These are phyloP conservation scores for Vanrija sp. DNA, from an alignment of 1,284 basidiomycete genomes.

Conservation along the genomic window DNA sequence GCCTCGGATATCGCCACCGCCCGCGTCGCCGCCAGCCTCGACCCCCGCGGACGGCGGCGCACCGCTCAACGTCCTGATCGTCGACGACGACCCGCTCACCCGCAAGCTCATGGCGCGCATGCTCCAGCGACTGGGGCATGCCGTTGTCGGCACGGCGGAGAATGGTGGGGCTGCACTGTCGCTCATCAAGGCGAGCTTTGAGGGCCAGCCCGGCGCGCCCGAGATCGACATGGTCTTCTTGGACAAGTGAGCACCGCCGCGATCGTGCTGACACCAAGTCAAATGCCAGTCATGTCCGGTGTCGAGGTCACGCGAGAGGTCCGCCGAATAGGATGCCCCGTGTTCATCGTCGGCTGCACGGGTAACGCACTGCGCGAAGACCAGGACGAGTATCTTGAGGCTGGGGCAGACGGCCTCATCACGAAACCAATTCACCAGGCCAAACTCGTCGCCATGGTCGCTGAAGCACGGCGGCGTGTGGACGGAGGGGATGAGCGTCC, in stretches of 20 bases:
- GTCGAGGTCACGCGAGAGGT: slow-evolving; percentile 65
- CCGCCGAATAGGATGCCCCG: slow-evolving; percentile 61
- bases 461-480: background rate
- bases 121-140: slow-evolving; percentile 71
- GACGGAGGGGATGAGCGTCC: too few species aligned
- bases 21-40: background rate
- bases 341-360: slow-evolving; percentile 67
- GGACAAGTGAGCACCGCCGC: slow-evolving; percentile 57
- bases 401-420: slow-evolving; percentile 60
- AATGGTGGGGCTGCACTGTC: slow-evolving; percentile 77
- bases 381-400: slow-evolving; percentile 65
- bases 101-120: slow-evolving; percentile 76
- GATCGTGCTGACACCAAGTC: slow-evolving; percentile 16
- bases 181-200: slow-evolving; percentile 53
- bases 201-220: slow-evolving; percentile 8
- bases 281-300: slow-evolving; percentile 68
- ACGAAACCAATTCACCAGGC: slow-evolving; percentile 46
- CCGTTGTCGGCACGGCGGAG: slow-evolving; percentile 67
- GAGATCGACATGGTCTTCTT: slow-evolving; percentile 68
- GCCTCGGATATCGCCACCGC: too few species aligned
- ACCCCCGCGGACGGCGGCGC: background rate
- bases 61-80: slow-evolving; percentile 40
- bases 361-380: slow-evolving; percentile 65
- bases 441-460: slow-evolving; percentile 17
- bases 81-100: slow-evolving; percentile 59